phyloP scores from a whole-genome alignment of 768 basidiomycete species.

The Naganishia kalamii region DNA sequence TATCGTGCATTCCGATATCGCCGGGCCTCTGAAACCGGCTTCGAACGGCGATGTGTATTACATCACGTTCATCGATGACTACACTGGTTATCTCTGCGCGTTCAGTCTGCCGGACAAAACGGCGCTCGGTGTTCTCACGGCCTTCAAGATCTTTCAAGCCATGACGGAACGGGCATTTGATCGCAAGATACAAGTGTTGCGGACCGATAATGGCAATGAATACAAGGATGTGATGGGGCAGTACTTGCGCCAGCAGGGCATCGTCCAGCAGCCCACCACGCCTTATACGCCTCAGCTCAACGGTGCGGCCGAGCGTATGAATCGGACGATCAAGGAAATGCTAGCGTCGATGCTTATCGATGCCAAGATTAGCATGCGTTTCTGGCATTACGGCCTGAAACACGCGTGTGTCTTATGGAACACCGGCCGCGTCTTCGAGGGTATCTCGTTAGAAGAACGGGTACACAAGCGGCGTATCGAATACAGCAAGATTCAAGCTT shows the following conservation, averaged over 20 bases:
- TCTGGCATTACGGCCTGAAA: constrained; percentile 19
- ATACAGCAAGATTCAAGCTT: constrained; percentile 14
- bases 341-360: constrained; percentile 21
- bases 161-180: not conserved
- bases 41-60: not conserved
- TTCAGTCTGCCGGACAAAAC: not conserved
- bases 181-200: constrained; percentile 20
- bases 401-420: constrained; percentile 10
- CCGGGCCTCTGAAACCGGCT: not conserved
- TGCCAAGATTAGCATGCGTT: constrained; percentile 13
- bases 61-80: constrained; percentile 20
- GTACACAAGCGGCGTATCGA: not conserved
- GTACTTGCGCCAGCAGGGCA: constrained; percentile 6
- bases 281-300: constrained; percentile 25
- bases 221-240: constrained; percentile 1
- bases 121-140: not conserved
- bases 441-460: constrained; percentile 7
- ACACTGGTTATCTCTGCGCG: constrained; percentile 12
- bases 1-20: constrained; percentile 16
- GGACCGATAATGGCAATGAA: constrained; percentile 28
- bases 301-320: constrained; percentile 26
- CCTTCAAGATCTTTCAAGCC: constrained; percentile 4
- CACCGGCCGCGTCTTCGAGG: constrained; percentile 1
- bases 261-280: constrained; percentile 22
- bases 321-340: constrained; percentile 31